Percentiles rank a stretch among this genome's conserved stretches.
Conservation (phyloP, 2,329 filamentous ascomycete genomes). For the Karstenula rhodostoma region DNA sequence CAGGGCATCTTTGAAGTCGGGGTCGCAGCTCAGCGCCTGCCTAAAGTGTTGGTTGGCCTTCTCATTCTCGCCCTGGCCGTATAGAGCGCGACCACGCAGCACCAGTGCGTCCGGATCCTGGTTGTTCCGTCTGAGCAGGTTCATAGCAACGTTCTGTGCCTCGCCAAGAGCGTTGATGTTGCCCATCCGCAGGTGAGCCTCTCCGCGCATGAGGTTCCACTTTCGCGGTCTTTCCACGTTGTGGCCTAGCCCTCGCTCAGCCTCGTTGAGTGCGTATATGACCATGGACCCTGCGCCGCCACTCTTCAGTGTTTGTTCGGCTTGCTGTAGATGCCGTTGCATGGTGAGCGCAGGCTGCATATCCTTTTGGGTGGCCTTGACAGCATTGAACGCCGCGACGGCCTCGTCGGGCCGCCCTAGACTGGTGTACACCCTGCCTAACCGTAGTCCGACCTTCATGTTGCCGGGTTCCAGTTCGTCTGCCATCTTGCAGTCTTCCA, state of each 20-base stretch:
- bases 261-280: conserved; percentile 88
- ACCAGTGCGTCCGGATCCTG: conserved; percentile 95
- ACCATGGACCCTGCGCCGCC: conserved; percentile 90
- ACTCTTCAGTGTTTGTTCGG: conserved; percentile 76
- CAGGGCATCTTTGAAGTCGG: conserved; percentile 87
- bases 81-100: conserved; percentile 84
- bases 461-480: conserved; percentile 86
- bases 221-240: conserved; percentile 85
- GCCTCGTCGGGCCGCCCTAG: conserved; percentile 89
- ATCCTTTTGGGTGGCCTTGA: conserved; percentile 86
- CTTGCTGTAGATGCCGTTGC: conserved; percentile 81
- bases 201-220: conserved; percentile 91
- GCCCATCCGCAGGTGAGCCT: conserved; percentile 92
- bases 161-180: conserved; percentile 88
- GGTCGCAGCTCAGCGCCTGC: conserved; percentile 87
- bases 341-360: conserved; percentile 83
- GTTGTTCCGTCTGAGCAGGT: conserved; percentile 81
- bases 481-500: conserved; percentile 86
- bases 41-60: conserved; percentile 93
- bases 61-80: conserved; percentile 91
- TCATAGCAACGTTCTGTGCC: conserved; percentile 91
- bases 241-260: conserved; percentile 78
- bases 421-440: conserved; percentile 89
- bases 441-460: conserved; percentile 83
- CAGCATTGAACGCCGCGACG: conserved; percentile 79